Evolutionary conservation across 2,329 filamentous ascomycete genomes (phyloP).

Genomic region (Kalaharituber pfeilii): DNA sequence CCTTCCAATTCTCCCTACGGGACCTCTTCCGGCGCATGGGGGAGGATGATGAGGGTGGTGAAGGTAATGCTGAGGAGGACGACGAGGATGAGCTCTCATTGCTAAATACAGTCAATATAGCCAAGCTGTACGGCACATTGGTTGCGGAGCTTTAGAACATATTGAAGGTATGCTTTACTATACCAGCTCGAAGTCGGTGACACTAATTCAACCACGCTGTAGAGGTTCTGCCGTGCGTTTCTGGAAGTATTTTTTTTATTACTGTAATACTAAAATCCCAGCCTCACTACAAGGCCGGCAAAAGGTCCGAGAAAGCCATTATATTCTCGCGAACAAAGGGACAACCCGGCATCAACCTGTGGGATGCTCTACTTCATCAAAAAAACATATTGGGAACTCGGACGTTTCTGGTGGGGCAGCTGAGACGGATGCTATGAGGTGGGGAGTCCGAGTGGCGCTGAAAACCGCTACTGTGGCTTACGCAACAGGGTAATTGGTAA

Average conservation of each 20-base stretch:
- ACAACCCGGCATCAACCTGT: conserved; percentile 48
- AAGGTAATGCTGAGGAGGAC: conserved; percentile 36
- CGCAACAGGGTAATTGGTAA: not conserved
- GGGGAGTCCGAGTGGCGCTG: conserved; percentile 30
- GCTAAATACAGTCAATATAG: conserved; percentile 47
- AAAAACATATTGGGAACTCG: conserved; percentile 53
- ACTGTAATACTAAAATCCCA: conserved; percentile 53
- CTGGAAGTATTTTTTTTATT: conserved; percentile 64
- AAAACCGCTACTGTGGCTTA: conserved; percentile 18
- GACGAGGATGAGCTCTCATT: conserved; percentile 32
- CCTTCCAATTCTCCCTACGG: conserved; percentile 77
- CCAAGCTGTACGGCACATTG: conserved; percentile 46
- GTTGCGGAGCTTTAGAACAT: conserved; percentile 41
- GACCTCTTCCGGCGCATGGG: conserved; percentile 70
- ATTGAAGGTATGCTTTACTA: conserved; percentile 28
- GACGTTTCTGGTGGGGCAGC: conserved; percentile 34
- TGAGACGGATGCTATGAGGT: conserved; percentile 36
- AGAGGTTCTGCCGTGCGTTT: conserved; percentile 57
- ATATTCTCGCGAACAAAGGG: conserved; percentile 47
- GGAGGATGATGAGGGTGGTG: conserved; percentile 53
- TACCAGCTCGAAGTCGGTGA: conserved; percentile 36
- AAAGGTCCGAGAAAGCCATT: conserved; percentile 40
- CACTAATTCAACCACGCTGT: not conserved
- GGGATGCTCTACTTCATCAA: conserved; percentile 66
- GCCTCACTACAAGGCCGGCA: conserved; percentile 30